These are phyloP conservation scores for Trichoderma sp. DNA, from an alignment of 2,329 filamentous ascomycete species.

Conservation along the genomic window DNA sequence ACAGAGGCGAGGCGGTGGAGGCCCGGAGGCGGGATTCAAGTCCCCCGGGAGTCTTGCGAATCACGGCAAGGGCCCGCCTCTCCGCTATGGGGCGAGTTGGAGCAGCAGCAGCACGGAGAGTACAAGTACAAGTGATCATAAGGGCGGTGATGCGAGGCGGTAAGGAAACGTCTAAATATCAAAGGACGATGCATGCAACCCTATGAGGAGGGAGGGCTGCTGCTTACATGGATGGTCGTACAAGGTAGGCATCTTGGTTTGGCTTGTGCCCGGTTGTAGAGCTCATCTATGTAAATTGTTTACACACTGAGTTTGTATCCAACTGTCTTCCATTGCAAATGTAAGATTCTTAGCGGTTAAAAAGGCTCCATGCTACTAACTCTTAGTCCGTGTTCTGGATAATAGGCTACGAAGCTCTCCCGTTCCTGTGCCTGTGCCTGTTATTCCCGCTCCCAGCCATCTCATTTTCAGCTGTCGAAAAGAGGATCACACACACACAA, in stretches of 20 bases:
- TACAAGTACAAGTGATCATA: background rate
- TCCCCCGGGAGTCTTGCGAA: background rate
- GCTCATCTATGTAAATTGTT: background rate
- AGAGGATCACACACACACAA: background rate
- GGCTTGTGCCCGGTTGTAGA: background rate
- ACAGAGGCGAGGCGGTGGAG: slow-evolving; percentile 6
- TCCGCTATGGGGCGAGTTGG: background rate
- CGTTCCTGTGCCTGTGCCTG: background rate
- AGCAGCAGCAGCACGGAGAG: background rate
- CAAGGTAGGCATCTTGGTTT: background rate
- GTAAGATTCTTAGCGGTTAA: background rate
- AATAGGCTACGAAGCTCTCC: slow-evolving; percentile 3
- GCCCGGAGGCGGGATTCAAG: background rate
- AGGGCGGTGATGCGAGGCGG: slow-evolving; percentile 4
- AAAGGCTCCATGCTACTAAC: background rate
- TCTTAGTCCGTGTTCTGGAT: background rate
- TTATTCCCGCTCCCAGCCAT: slow-evolving; percentile 6
- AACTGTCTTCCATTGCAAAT: background rate
- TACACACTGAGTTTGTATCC: background rate
- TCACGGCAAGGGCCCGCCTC: background rate
- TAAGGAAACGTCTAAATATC: background rate
- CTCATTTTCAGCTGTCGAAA: background rate
- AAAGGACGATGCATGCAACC: background rate
- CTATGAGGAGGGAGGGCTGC: background rate
- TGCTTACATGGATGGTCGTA: background rate